Evolutionary conservation across 1,284 basidiomycete species (phyloP).

Genomic region (Malassezia sp.): DNA sequence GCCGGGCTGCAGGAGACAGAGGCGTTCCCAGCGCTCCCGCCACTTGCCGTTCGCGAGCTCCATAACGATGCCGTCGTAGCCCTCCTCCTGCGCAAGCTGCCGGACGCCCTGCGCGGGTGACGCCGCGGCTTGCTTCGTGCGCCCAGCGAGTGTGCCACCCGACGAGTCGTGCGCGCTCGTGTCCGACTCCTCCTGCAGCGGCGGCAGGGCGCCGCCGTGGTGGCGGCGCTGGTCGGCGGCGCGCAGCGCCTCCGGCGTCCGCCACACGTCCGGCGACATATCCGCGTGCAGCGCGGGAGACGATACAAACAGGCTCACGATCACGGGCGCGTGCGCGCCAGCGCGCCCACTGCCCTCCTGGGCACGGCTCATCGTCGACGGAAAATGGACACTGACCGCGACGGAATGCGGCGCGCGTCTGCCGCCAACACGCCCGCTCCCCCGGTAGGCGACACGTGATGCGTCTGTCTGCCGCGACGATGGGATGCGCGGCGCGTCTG

Average conservation of each 20-base stretch:
- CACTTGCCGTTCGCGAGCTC: conserved; percentile 76
- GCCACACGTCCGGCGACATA: too few relatives aligned
- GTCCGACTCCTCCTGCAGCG: background rate
- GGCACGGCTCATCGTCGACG: too few relatives aligned
- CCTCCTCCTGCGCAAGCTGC: conserved; percentile 35
- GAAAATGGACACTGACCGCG: too few relatives aligned
- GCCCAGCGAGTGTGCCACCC: too few relatives aligned
- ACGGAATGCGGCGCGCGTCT: too few relatives aligned
- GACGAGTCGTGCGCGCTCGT: background rate
- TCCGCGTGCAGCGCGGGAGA: conserved; percentile 15
- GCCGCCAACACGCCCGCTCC: too few relatives aligned
- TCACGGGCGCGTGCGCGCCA: conserved; percentile 27
- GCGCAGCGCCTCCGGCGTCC: too few relatives aligned
- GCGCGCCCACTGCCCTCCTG: conserved; percentile 33
- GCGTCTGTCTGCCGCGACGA: too few relatives aligned
- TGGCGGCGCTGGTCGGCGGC: too few relatives aligned
- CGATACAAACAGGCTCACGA: too few relatives aligned
- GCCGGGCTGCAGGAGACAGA: conserved; percentile 57
- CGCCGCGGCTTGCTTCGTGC: background rate
- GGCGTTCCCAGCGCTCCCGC: conserved; percentile 74
- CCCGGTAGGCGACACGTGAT: too few relatives aligned
- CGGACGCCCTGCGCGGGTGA: conserved; percentile 24
- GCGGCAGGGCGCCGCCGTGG: background rate
- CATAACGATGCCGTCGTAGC: conserved; percentile 58
- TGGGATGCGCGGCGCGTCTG: too few relatives aligned